phyloP scores from a whole-genome alignment of 2,329 filamentous ascomycete genomes.

The Raffaelea arxii region DNA sequence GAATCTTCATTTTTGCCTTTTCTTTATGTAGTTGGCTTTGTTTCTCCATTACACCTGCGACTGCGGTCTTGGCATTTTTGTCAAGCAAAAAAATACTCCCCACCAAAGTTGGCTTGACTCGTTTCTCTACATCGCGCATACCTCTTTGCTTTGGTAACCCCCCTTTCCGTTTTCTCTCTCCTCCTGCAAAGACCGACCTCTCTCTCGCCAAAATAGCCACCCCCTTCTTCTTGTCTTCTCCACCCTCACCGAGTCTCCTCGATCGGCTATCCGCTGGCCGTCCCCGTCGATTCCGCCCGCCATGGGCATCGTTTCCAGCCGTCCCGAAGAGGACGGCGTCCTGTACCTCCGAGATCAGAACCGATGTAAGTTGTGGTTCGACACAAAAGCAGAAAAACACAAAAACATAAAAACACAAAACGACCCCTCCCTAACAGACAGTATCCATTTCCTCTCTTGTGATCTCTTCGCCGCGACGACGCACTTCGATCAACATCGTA shows the following conservation, averaged over 20 bases:
- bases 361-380: conserved; percentile 55
- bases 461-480: conserved; percentile 70
- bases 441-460: conserved; percentile 80
- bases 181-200: not conserved
- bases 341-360: conserved; percentile 87
- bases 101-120: not conserved
- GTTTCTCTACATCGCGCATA: too few relatives aligned
- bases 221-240: not conserved
- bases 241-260: too few relatives aligned
- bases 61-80: too few relatives aligned
- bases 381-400: too few relatives aligned
- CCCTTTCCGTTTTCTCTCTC: not conserved
- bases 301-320: conserved; percentile 92
- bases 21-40: too few relatives aligned
- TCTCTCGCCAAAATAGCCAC: not conserved
- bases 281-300: too few relatives aligned
- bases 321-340: conserved; percentile 69
- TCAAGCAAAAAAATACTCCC: too few relatives aligned
- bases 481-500: conserved; percentile 64
- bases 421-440: conserved; percentile 25
- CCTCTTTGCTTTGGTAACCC: too few relatives aligned
- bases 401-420: not conserved
- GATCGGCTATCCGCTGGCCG: too few relatives aligned
- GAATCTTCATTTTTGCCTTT: too few relatives aligned
- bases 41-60: too few relatives aligned